Evolutionary conservation across 2,329 filamentous ascomycete species (phyloP).

Genomic region (Aspergillus pseudoterreus): DNA sequence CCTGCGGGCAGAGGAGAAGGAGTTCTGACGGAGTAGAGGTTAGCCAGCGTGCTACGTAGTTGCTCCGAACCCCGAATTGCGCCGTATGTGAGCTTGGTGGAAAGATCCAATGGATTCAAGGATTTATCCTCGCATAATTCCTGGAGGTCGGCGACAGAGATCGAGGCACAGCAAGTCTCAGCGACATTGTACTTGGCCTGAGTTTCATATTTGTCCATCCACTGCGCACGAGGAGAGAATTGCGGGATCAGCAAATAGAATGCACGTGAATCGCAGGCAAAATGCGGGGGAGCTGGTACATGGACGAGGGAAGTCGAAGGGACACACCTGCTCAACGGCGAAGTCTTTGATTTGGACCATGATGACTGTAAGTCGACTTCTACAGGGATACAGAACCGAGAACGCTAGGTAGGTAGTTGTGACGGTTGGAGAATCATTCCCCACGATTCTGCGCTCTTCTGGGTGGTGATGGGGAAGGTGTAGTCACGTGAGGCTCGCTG

Average conservation of each 20-base stretch:
- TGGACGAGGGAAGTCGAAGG: conserved; percentile 25
- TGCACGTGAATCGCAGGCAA: conserved; percentile 38
- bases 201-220: conserved; percentile 55
- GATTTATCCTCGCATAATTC: conserved; percentile 48
- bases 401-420: too few species aligned
- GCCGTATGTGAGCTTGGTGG: conserved; percentile 26
- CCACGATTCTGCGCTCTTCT: too few species aligned
- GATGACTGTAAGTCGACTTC: conserved; percentile 2
- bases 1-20: conserved; percentile 51
- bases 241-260: conserved; percentile 1
- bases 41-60: conserved; percentile 27
- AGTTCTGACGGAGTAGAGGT: conserved; percentile 49
- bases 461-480: neutral
- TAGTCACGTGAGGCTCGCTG: neutral
- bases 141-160: conserved; percentile 67
- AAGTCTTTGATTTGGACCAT: conserved; percentile 44
- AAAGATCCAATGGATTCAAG: conserved; percentile 23
- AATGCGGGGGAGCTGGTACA: conserved; percentile 31
- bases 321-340: conserved; percentile 63
- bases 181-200: conserved; percentile 64
- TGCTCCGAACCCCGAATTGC: conserved; percentile 21
- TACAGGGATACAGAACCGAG: too few species aligned
- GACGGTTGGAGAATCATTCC: too few species aligned
- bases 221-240: conserved; percentile 34
- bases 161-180: conserved; percentile 72